Evolutionary conservation across 2,329 filamentous ascomycete species (phyloP).

Genomic region (Aureobasidium sp.): DNA sequence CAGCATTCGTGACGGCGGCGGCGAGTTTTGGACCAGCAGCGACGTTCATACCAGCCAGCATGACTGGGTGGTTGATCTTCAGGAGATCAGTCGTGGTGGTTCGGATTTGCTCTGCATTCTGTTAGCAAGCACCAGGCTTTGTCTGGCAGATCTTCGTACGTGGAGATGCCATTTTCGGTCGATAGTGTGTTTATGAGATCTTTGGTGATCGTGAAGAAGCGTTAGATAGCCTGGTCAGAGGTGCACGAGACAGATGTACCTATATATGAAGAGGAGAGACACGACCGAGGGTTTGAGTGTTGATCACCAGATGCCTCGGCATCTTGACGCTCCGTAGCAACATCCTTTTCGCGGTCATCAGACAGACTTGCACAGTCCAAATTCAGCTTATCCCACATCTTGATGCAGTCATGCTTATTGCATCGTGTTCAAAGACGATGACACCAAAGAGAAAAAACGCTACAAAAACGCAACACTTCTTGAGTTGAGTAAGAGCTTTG

Average conservation of each 20-base stretch:
- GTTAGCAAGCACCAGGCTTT: conserved; percentile 21
- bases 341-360: neutral
- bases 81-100: conserved; percentile 92
- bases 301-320: conserved; percentile 9
- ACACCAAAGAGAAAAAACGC: neutral
- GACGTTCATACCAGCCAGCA: conserved; percentile 98
- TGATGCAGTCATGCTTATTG: neutral
- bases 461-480: too few species aligned
- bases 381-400: neutral
- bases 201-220: neutral
- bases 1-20: conserved; percentile 93
- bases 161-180: conserved; percentile 60
- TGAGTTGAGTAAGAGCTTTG: neutral
- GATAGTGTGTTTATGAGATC: neutral
- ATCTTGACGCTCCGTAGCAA: neutral
- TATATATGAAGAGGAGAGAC: neutral
- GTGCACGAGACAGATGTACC: neutral
- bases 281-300: conserved; percentile 4
- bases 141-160: conserved; percentile 48
- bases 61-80: conserved; percentile 92
- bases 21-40: conserved; percentile 94
- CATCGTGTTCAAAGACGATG: too few species aligned
- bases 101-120: conserved; percentile 66
- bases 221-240: neutral
- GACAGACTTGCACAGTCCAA: neutral